Evolutionary conservation across 768 basidiomycete species (phyloP).

Genomic region (Pleurotus giganteus): DNA sequence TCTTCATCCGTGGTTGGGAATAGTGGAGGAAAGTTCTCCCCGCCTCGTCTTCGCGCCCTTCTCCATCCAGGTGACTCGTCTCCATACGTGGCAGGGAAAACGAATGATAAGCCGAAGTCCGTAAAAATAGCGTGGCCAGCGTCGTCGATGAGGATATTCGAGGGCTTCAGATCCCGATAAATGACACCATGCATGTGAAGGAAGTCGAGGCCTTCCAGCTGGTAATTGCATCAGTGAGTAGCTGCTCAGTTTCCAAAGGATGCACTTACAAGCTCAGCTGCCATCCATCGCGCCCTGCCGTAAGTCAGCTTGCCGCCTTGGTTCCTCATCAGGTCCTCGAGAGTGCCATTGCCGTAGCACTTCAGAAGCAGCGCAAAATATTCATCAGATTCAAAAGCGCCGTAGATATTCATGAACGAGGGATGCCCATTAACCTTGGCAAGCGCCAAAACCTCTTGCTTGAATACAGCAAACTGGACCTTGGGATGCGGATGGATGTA

Average conservation of each 20-base stretch:
- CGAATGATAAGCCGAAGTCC: neutral
- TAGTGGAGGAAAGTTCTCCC: neutral
- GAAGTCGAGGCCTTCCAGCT: neutral
- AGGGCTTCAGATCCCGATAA: neutral
- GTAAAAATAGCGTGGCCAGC: neutral
- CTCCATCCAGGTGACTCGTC: neutral
- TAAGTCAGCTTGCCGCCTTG: neutral
- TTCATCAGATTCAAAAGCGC: slow-evolving; percentile 1
- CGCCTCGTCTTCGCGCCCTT: neutral
- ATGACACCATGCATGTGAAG: neutral
- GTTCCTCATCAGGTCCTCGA: neutral
- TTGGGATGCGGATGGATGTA: slow-evolving; percentile 1
- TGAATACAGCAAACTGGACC: neutral
- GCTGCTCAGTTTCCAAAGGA: neutral
- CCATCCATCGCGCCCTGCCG: neutral
- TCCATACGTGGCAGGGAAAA: neutral
- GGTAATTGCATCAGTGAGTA: neutral
- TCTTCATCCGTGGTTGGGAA: neutral
- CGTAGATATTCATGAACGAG: neutral
- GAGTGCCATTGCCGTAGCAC: neutral
- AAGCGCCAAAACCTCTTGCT: neutral
- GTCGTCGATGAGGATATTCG: slow-evolving; percentile 1
- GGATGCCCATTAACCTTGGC: neutral
- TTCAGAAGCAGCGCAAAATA: neutral
- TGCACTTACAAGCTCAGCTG: neutral